A percentile compares a stretch with the other conserved stretches of the same genome.
Conservation (phyloP, 2,329 filamentous ascomycete genomes). For the Claviceps fusiformis region DNA sequence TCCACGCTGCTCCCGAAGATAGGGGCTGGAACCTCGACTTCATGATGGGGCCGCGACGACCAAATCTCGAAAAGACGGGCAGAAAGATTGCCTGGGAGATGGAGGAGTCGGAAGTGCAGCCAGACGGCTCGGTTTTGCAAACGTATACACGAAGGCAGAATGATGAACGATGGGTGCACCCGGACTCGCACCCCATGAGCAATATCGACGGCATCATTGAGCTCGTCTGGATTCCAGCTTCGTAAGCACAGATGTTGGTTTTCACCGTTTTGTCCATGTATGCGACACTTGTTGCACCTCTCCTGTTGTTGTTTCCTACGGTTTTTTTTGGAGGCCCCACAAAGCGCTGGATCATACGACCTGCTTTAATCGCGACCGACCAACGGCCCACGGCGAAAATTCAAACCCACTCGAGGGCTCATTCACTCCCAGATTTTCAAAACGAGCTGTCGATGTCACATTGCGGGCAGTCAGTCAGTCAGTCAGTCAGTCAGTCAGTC, state of each 20-base stretch:
- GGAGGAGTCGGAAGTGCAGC: conserved; percentile 31
- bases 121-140: conserved; percentile 38
- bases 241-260: conserved; percentile 3
- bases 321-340: not conserved
- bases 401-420: not conserved
- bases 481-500: too few relatives aligned
- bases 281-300: not conserved
- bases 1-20: conserved; percentile 32
- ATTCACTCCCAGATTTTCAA: not conserved
- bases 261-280: not conserved
- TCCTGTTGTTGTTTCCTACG: not conserved
- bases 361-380: not conserved
- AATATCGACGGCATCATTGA: conserved; percentile 41
- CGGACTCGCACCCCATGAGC: conserved; percentile 33
- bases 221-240: conserved; percentile 37
- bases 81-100: conserved; percentile 41
- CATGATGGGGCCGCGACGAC: conserved; percentile 35
- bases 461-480: not conserved
- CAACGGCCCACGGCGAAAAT: not conserved
- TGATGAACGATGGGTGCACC: conserved; percentile 39
- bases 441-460: not conserved
- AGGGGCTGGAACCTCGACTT: conserved; percentile 38
- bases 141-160: conserved; percentile 38
- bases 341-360: not conserved
- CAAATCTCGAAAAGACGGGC: conserved; percentile 32